Conservation (phyloP, 495 filamentous ascomycete species). For the Delitschia confertaspora region DNA sequence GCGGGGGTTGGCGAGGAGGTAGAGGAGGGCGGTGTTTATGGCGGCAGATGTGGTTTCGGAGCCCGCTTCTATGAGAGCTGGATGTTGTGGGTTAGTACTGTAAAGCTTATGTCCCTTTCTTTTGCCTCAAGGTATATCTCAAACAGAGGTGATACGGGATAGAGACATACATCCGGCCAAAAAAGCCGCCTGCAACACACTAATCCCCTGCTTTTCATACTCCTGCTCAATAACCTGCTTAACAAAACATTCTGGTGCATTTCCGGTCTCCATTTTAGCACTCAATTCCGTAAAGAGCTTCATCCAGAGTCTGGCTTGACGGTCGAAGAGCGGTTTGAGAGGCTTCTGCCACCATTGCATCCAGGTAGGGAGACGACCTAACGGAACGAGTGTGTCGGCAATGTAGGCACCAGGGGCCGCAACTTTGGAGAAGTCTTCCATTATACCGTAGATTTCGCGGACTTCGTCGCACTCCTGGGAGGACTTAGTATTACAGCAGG, state of each 20-base stretch:
- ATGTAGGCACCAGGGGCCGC: slow-evolving; percentile 18
- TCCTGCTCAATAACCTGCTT: slow-evolving; percentile 22
- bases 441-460: slow-evolving; percentile 20
- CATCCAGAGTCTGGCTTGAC: slow-evolving; percentile 17
- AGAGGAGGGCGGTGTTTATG: slow-evolving; percentile 21
- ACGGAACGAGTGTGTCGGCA: slow-evolving; percentile 17
- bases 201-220: slow-evolving; percentile 18
- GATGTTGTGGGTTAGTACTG: neutral
- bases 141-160: too few species aligned
- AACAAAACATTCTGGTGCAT: slow-evolving; percentile 28
- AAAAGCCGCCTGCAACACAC: slow-evolving; percentile 24
- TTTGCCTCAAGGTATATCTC: neutral
- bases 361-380: slow-evolving; percentile 8
- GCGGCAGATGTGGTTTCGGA: slow-evolving; percentile 27
- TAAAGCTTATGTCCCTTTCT: neutral
- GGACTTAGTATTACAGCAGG: too few species aligned
- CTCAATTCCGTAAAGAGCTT: slow-evolving; percentile 8
- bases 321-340: slow-evolving; percentile 10
- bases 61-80: slow-evolving; percentile 25
- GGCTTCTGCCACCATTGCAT: slow-evolving; percentile 24
- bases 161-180: slow-evolving; percentile 15
- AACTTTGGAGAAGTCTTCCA: slow-evolving; percentile 22
- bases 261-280: slow-evolving; percentile 17
- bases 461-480: slow-evolving; percentile 22
- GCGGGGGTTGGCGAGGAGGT: slow-evolving; percentile 14